These are phyloP conservation scores for Balamuthia mandrillaris DNA, from an alignment of 208 protist species.

Conservation along the genomic window DNA sequence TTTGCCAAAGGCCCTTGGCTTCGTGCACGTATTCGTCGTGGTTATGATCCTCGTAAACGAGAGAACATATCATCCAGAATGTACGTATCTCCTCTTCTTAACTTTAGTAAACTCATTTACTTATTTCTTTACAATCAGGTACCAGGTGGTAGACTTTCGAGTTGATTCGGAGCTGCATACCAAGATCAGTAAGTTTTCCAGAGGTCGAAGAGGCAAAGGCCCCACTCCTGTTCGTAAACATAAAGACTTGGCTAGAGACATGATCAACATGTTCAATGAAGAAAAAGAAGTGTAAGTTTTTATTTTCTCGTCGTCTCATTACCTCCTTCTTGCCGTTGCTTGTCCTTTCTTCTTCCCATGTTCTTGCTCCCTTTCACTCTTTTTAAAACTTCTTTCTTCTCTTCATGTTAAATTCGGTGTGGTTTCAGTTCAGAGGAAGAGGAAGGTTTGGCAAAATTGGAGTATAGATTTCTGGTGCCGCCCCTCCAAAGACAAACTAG, in stretches of 20 bases:
- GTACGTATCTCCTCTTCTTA: not conserved
- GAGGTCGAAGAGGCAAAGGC: too few species aligned
- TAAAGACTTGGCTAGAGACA: too few species aligned
- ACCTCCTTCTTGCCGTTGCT: too few species aligned
- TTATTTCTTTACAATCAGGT: not conserved
- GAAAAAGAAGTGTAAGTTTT: too few species aligned
- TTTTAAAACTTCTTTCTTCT: too few species aligned
- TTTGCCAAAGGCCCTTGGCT: not conserved
- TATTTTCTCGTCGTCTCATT: too few species aligned
- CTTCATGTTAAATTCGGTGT: not conserved
- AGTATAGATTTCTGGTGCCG: not conserved
- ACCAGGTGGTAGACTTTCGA: constrained; percentile 7
- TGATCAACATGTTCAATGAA: too few species aligned
- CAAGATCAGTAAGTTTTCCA: too few species aligned
- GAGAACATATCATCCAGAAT: not conserved
- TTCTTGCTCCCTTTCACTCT: too few species aligned
- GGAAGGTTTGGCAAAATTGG: not conserved
- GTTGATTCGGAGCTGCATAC: not conserved
- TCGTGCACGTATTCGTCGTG: not conserved
- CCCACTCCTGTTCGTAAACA: too few species aligned
- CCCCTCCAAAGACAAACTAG: not conserved
- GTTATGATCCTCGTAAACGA: not conserved
- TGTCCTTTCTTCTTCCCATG: too few species aligned
- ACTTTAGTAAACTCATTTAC: not conserved
- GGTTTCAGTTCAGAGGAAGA: not conserved